Conservation (phyloP, 352 stramenopile genomes). For the Peronospora farinosa region DNA sequence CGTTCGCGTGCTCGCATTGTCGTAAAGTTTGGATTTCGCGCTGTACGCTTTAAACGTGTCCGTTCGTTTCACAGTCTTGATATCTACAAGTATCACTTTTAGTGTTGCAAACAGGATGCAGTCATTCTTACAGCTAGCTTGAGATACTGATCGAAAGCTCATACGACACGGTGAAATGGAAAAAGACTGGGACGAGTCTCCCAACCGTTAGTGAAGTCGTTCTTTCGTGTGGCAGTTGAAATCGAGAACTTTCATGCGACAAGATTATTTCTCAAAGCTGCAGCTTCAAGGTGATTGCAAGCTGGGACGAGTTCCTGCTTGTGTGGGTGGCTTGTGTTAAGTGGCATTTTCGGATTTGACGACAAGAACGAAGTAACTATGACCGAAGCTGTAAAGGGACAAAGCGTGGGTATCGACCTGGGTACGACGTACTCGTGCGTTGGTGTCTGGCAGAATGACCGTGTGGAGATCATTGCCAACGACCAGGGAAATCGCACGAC, state of each 20-base stretch:
- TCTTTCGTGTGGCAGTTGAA: constrained; percentile 15
- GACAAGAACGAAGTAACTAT: constrained; percentile 12
- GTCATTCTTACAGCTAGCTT: constrained; percentile 23
- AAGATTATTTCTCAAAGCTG: constrained; percentile 4
- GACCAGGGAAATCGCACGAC: constrained; percentile 94
- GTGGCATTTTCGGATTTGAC: constrained; percentile 48
- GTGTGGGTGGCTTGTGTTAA: not conserved
- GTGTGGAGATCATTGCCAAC: constrained; percentile 94
- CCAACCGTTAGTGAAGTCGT: constrained; percentile 12
- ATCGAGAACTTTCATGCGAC: not conserved
- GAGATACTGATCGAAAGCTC: no score
- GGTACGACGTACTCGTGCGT: constrained; percentile 97
- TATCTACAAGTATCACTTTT: constrained; percentile 60
- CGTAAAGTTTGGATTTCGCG: constrained; percentile 68
- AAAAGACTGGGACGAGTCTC: constrained; percentile 19
- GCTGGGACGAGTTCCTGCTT: not conserved
- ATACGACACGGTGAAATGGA: constrained; percentile 18
- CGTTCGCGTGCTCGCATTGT: constrained; percentile 68
- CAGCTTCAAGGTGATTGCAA: not conserved
- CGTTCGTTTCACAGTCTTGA: constrained; percentile 53
- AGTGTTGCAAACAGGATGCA: constrained; percentile 41
- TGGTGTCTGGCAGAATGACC: constrained; percentile 96
- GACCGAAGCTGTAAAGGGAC: constrained; percentile 51
- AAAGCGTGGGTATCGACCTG: constrained; percentile 95
- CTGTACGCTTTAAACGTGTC: constrained; percentile 66